A percentile compares a stretch with the other conserved stretches of the same genome.
Evolutionary conservation across 2,329 filamentous ascomycete species (phyloP).

Genomic region (Podosphaera leucotricha): DNA sequence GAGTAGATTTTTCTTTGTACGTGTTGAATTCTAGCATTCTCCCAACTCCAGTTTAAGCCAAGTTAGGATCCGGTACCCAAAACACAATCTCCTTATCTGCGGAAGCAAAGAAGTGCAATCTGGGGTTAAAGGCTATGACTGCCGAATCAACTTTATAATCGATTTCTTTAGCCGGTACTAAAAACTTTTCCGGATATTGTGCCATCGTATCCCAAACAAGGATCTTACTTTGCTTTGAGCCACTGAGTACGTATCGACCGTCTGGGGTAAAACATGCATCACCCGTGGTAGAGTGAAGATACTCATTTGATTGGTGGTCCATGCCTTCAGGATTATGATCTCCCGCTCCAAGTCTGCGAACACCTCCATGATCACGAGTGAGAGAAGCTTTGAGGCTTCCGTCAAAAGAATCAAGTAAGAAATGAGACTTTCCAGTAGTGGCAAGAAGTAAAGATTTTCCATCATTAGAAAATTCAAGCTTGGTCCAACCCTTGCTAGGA

Average conservation of each 20-base stretch:
- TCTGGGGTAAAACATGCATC: conserved; percentile 82
- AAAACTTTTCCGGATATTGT: conserved; percentile 28
- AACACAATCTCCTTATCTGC: conserved; percentile 68
- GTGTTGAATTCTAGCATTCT: too few relatives aligned
- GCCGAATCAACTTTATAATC: conserved; percentile 46
- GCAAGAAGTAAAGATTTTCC: conserved; percentile 68
- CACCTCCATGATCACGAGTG: conserved; percentile 30
- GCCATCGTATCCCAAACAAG: conserved; percentile 66
- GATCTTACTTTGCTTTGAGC: conserved; percentile 44
- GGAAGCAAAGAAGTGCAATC: conserved; percentile 76
- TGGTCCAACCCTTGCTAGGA: conserved; percentile 54
- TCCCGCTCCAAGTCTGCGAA: conserved; percentile 28
- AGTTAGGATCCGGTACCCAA: conserved; percentile 42
- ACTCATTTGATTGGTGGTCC: conserved; percentile 13
- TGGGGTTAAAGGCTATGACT: conserved; percentile 68
- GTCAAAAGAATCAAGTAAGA: conserved; percentile 79
- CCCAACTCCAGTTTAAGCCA: conserved; percentile 3
- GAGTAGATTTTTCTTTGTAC: too few relatives aligned
- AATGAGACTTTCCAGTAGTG: conserved; percentile 67
- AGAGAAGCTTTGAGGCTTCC: conserved; percentile 58
- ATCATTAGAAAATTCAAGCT: conserved; percentile 88
- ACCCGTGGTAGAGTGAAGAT: conserved; percentile 32
- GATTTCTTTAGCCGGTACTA: conserved; percentile 39
- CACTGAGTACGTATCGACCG: conserved; percentile 68
- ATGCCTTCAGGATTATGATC: conserved; percentile 18